Evolutionary conservation across 306 rosid species (phyloP), one percentile per base, ranked within the genome.

Genomic region (Vicia villosa): DNA sequence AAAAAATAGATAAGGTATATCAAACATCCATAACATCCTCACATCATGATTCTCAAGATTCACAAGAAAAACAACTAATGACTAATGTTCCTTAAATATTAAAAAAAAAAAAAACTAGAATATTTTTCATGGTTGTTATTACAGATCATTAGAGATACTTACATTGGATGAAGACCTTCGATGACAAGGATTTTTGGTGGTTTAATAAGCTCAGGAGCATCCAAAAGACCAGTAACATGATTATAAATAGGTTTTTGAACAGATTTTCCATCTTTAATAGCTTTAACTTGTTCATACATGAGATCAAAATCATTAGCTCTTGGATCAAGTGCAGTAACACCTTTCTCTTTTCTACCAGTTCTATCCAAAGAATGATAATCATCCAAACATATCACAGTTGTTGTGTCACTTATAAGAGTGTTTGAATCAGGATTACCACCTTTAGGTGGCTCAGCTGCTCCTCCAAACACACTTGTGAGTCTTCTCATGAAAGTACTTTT

Each of bases 401-500:
- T 95, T 0, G 99, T 91, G 86, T 95, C 97, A 73, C 99, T 91
- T 56, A 95, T 95, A 26, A 95, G 86, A 0, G 99, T 95, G 92
- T 95, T 95, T 10, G 99, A 95, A 16, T 95, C 99, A 0, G 99
- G 99, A 36, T 95, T 95, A 0, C 99, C 99, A 10, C 99, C 99
- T 30, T 59, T 91, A 2, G 99, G 99, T 43, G 99, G 99, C 41
- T 91, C 93, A 17, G 97, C 99, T 17, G 89, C 85, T 1, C 99
- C 99, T 30, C 99, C 99, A 66, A 95, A 95, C 36, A 95, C 99
- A 69, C 96, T 95, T 0, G 99, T 95, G 8, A 95, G 81, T 63
- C 99, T 86, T 63, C 99, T 88, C 99, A 95, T 95, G 91, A 95
- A 95, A 21, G 99, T 95, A 20, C 97, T 91, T 78, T 95, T 95